Evolutionary conservation across 2,329 filamentous ascomycete genomes (phyloP).

Genomic region (Cyphellophora attinorum): DNA sequence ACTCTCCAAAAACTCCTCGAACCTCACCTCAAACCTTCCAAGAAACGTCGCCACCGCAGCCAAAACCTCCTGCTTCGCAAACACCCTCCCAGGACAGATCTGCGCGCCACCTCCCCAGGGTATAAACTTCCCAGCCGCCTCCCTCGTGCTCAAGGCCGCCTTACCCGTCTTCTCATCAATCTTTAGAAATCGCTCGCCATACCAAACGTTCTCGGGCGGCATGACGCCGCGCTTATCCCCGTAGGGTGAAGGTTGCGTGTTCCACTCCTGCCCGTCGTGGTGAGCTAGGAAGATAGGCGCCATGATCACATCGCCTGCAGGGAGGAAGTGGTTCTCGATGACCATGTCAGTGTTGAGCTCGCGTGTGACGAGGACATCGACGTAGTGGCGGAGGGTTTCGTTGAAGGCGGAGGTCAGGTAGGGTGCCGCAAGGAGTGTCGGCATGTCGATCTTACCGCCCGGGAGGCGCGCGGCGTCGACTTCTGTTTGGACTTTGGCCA

Average conservation of each 20-base stretch:
- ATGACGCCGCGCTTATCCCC: background rate
- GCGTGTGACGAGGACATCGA: slow-evolving; percentile 20
- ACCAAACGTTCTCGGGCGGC: slow-evolving; percentile 11
- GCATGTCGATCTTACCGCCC: slow-evolving; percentile 25
- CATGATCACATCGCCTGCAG: slow-evolving; percentile 11
- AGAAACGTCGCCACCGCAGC: slow-evolving; percentile 20
- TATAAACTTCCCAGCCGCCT: slow-evolving; percentile 16
- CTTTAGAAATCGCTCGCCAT: slow-evolving; percentile 14
- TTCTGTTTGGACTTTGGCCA: slow-evolving; percentile 30
- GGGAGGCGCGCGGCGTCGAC: slow-evolving; percentile 27
- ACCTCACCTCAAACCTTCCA: slow-evolving; percentile 8
- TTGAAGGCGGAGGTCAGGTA: slow-evolving; percentile 31
- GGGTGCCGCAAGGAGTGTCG: slow-evolving; percentile 26
- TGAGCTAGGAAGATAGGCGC: slow-evolving; percentile 9
- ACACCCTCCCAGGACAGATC: slow-evolving; percentile 30
- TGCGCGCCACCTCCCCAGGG: slow-evolving; percentile 26
- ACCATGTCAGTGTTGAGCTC: slow-evolving; percentile 7
- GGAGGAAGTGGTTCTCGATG: slow-evolving; percentile 9
- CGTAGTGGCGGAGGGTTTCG: slow-evolving; percentile 32
- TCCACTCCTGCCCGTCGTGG: slow-evolving; percentile 14
- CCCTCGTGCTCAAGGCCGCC: slow-evolving; percentile 8
- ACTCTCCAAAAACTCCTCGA: slow-evolving; percentile 10
- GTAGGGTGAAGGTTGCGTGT: slow-evolving; percentile 1
- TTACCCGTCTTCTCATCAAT: slow-evolving; percentile 7
- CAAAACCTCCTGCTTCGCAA: slow-evolving; percentile 33